Conservation (phyloP, 768 basidiomycete genomes). For the Russula virescens region DNA sequence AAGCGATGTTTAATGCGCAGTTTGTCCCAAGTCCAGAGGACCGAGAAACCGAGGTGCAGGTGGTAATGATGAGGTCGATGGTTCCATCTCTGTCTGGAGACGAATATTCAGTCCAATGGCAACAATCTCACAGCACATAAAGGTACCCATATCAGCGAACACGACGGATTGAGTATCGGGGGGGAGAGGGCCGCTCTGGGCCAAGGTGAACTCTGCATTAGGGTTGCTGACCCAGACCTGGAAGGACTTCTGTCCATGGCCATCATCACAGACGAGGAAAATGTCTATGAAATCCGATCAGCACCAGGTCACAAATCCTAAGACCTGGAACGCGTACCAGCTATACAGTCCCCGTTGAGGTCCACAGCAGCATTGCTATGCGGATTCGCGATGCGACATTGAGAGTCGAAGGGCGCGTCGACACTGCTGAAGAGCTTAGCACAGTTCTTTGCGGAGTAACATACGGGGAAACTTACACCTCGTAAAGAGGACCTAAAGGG, state of each 20-base stretch:
- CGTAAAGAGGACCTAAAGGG: conserved; percentile 49
- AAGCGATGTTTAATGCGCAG: conserved; percentile 87
- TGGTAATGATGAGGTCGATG: conserved; percentile 89
- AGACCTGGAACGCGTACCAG: conserved; percentile 46
- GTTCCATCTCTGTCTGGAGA: conserved; percentile 86
- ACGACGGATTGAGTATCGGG: conserved; percentile 69
- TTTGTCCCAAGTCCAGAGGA: conserved; percentile 65
- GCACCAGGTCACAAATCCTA: neutral
- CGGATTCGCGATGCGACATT: conserved; percentile 77
- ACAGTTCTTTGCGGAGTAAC: neutral
- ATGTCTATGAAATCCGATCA: conserved; percentile 50
- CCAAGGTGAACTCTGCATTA: conserved; percentile 62
- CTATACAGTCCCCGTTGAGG: conserved; percentile 91
- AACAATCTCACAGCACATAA: neutral
- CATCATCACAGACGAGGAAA: conserved; percentile 77
- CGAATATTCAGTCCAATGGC: neutral
- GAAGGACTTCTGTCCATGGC: conserved; percentile 49
- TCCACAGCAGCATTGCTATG: conserved; percentile 96
- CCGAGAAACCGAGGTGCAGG: conserved; percentile 65
- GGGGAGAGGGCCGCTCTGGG: conserved; percentile 65
- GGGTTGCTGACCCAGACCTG: conserved; percentile 95
- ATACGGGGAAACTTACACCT: conserved; percentile 47
- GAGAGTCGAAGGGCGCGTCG: conserved; percentile 50
- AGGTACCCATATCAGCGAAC: conserved; percentile 85
- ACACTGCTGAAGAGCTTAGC: conserved; percentile 21